Conservation (phyloP, 1,139 yeast genomes). For the Taphrina deformans region DNA sequence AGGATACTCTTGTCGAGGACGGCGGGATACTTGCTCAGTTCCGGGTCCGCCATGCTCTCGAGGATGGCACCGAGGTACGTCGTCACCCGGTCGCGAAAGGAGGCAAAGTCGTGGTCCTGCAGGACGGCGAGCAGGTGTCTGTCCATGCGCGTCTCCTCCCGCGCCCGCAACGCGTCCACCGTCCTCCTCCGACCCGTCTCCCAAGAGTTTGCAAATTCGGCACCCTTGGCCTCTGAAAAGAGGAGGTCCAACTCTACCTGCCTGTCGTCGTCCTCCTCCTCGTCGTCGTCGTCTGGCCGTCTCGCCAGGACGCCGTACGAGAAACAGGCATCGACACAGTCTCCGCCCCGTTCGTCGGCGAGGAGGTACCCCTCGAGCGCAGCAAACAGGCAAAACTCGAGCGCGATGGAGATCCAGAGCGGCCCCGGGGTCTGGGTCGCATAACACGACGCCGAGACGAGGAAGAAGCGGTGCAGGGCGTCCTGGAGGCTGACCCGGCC, state of each 20-base stretch:
- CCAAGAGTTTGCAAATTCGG: neutral
- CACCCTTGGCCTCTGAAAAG: neutral
- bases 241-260: neutral
- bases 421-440: neutral
- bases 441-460: constrained; percentile 6
- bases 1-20: neutral
- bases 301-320: constrained; percentile 3
- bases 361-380: constrained; percentile 18
- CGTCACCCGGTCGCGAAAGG: neutral
- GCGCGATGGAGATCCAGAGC: constrained; percentile 24
- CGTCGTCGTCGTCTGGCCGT: neutral
- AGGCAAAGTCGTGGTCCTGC: neutral
- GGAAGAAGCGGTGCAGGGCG: constrained; percentile 25
- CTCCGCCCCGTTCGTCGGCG: neutral
- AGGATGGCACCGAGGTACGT: neutral
- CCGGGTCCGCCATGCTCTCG: constrained; percentile 4
- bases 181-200: neutral
- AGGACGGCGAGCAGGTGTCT: neutral
- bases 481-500: neutral
- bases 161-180: neutral
- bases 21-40: neutral
- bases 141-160: neutral
- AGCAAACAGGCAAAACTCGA: constrained; percentile 12
- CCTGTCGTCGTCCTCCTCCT: neutral
- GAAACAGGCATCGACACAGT: constrained; percentile 14